A percentile compares a stretch with the other conserved stretches of the same genome.
Conservation (phyloP, 805 yeast genomes). For the Komagataella pseudopastoris region DNA sequence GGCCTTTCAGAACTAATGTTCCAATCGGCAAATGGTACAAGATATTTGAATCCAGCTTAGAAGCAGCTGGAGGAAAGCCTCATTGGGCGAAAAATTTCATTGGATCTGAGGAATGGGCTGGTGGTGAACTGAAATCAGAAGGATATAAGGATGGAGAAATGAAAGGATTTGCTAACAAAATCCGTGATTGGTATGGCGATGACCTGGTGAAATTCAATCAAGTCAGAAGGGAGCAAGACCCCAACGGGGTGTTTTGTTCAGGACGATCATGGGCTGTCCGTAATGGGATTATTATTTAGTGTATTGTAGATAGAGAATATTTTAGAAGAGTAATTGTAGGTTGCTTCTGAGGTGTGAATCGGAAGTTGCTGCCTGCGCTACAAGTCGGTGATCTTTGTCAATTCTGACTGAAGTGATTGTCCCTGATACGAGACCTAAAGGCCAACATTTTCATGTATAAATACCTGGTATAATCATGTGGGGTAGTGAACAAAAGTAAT, state of each 20-base stretch:
- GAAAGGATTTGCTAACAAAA: conserved; percentile 63
- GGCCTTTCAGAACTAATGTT: conserved; percentile 76
- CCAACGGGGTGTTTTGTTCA: conserved; percentile 67
- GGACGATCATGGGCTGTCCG: conserved; percentile 70
- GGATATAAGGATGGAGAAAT: conserved; percentile 48
- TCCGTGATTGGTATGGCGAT: conserved; percentile 71
- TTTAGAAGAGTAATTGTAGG: too few relatives aligned
- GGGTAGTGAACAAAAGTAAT: too few relatives aligned
- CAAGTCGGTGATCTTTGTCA: too few relatives aligned
- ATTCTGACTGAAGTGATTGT: too few relatives aligned
- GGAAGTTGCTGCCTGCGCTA: too few relatives aligned
- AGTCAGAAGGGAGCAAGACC: conserved; percentile 61
- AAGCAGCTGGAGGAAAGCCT: conserved; percentile 79
- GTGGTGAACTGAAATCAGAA: conserved; percentile 13
- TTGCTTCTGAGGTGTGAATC: too few relatives aligned
- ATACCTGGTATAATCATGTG: too few relatives aligned
- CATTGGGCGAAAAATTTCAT: conserved; percentile 97
- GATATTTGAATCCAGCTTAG: conserved; percentile 68
- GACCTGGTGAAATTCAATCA: conserved; percentile 47
- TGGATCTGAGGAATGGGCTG: conserved; percentile 29
- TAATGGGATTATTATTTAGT: conserved; percentile 49
- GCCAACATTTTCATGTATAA: too few relatives aligned
- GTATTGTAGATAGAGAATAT: neutral
- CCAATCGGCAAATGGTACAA: conserved; percentile 72
- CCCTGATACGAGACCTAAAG: too few relatives aligned